Percentiles rank a stretch among this genome's conserved stretches.
phyloP scores from a whole-genome alignment of 2,329 filamentous ascomycete species.

The Pseudopithomyces maydicus region DNA sequence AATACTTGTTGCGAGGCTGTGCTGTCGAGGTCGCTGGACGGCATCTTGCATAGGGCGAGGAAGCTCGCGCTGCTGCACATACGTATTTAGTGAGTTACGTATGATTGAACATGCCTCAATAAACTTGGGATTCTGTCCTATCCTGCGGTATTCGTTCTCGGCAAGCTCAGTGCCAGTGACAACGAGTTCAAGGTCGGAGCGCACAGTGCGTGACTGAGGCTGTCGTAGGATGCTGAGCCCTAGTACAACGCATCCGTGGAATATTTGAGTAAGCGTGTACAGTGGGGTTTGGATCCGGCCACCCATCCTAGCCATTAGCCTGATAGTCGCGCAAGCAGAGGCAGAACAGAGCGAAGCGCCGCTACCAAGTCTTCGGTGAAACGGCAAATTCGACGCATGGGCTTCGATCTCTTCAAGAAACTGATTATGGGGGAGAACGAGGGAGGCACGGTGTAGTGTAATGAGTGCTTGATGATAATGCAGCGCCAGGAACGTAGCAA shows the following conservation, averaged over 20 bases:
- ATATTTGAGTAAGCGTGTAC: not conserved
- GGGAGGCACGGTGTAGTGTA: not conserved
- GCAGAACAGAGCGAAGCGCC: not conserved
- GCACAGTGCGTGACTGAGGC: not conserved
- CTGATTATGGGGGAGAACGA: not conserved
- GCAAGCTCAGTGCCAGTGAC: not conserved
- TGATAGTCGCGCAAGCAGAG: not conserved
- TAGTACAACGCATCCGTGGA: not conserved
- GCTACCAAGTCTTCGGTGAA: not conserved
- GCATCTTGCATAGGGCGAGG: not conserved
- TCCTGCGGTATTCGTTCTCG: not conserved
- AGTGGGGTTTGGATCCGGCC: not conserved
- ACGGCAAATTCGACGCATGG: not conserved
- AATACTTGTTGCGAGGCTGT: not conserved
- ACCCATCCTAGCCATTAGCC: not conserved
- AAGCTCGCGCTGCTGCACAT: not conserved
- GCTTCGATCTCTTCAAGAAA: not conserved
- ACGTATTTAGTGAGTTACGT: not conserved
- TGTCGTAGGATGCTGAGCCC: not conserved
- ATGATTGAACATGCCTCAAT: not conserved
- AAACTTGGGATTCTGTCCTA: not conserved
- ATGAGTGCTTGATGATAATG: not conserved
- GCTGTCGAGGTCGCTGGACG: not conserved
- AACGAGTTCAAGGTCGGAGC: not conserved
- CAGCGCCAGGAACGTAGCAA: not conserved